Evolutionary conservation across 371 early-diverging fungal genomes (phyloP), one percentile per base, ranked within the genome.

Genomic region (Syncephalis plumigaleata): DNA sequence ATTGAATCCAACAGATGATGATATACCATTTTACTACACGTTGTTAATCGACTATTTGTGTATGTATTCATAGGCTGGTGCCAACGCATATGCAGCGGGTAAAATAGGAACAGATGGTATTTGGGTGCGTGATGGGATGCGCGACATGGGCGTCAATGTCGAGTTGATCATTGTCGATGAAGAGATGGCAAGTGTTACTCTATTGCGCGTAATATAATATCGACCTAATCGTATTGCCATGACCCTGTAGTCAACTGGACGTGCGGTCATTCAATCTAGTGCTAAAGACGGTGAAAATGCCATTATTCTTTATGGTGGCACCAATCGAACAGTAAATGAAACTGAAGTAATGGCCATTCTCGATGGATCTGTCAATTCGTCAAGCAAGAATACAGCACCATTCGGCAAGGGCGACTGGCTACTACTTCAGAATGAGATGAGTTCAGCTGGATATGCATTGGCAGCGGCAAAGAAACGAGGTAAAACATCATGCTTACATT

Each of bases 221-320:
- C 27, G 24, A 17, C 13, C 21, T 43, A n/a, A 20, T 16, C 13
- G n/a, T n/a, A n/a, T n/a, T n/a, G 24, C 36, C 3, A 39, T 25
- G 16, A 25, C 9, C 3, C 16, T 4, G 24, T 45, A 72, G 69
- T 63, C 67, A 26, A 88, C 87, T 1, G 94, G 94, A 3, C 68
- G 84, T 9, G 94, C 91, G 13, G 71, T 91, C 16, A 91, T 91
- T 47, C 91, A 93, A 62, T 75, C 87, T 1, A 77, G 77, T 27
- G 44, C 49, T 13, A 58, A 58, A 18, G 71, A 68, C 0, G 77
- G 75, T 27, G 89, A 93, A 45, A 93, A 93, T 56, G 67, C 84
- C 22, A 93, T 93, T 46, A 71, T 93, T 3, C 65, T 93, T 23
- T 75, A 70, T 45, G 77, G 84, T 0, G 94, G 90, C 9, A 79